phyloP scores from a whole-genome alignment of 2,329 filamentous ascomycete species.

The Neofusicoccum sp. region DNA sequence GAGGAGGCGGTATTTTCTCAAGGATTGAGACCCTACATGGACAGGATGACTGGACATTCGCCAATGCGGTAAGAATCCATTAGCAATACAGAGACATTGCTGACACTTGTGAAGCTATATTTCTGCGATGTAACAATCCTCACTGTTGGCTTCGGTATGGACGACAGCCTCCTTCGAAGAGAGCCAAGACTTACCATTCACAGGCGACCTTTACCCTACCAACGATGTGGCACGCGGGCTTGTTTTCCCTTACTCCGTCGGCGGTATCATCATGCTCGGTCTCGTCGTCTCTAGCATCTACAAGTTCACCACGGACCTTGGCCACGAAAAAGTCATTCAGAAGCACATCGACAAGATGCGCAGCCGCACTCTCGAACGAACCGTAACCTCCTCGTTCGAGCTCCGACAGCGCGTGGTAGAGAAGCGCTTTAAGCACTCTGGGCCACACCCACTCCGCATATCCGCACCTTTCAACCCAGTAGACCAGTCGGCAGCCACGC shows the following conservation, averaged over 20 bases:
- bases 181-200: neutral
- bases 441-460: constrained; percentile 19
- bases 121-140: constrained; percentile 48
- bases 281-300: constrained; percentile 81
- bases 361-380: constrained; percentile 56
- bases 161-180: neutral
- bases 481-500: constrained; percentile 22
- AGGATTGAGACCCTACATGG: constrained; percentile 59
- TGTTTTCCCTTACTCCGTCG: constrained; percentile 79
- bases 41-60: constrained; percentile 65
- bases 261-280: constrained; percentile 83
- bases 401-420: constrained; percentile 39
- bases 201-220: constrained; percentile 57
- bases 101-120: constrained; percentile 36
- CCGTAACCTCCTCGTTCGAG: constrained; percentile 57
- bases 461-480: constrained; percentile 26
- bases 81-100: constrained; percentile 16
- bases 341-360: constrained; percentile 60
- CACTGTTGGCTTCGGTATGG: constrained; percentile 39
- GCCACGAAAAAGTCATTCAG: constrained; percentile 63
- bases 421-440: neutral
- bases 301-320: constrained; percentile 63
- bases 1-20: constrained; percentile 76
- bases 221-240: constrained; percentile 66
- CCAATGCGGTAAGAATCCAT: constrained; percentile 57